Evolutionary conservation across 2,329 filamentous ascomycete genomes (phyloP), one percentile per base, ranked within the genome.

Genomic region (Thelonectria blattea): DNA sequence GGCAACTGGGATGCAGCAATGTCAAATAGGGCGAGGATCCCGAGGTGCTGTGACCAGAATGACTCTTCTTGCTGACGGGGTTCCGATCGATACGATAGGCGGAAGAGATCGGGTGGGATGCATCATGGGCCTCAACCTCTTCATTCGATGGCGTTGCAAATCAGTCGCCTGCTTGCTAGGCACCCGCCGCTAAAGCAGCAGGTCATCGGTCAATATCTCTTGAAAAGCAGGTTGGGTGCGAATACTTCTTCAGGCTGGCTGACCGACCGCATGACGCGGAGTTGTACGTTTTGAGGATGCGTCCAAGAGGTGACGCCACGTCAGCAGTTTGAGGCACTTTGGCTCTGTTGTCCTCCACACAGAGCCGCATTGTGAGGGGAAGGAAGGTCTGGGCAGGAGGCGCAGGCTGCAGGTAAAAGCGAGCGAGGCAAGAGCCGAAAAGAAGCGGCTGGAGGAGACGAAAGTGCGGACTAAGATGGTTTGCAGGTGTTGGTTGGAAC

Each of bases 191-290:
- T 30, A 58, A 52, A 52, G 55, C 55, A 27, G 49, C 49, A 43
- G 37, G 12, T 22, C 15, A 42, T 34, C 37, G 14, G 14, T 14
- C 15, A 4, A 6, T 47, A 20, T 17, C 15, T 17, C 45, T 30
- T 27, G 45, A 47, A 6, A 34, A 47, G 45, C 41, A 41, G 37
- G 6, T 41, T 17, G 22, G 27, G n/a, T 30, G 15, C 27, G 45
- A 17, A 30, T 11, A 6, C 22, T 47, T 47, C 14, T 3, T 47
- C 14, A 10, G 15, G 14, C 24, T 37, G 52, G 37, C 45, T 49
- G 48, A 65, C n/a, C n/a, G n/a, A n/a, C 62, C 56, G 41, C 53
- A 56, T 66, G 65, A 69, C 67, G 56, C 55, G 32, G 55, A 41
- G 52, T 56, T 55, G 61, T 61, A 65, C 49, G 22, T 52, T n/a